phyloP scores from a whole-genome alignment of 2,329 filamentous ascomycete genomes.

The Venturia oleaginea region DNA sequence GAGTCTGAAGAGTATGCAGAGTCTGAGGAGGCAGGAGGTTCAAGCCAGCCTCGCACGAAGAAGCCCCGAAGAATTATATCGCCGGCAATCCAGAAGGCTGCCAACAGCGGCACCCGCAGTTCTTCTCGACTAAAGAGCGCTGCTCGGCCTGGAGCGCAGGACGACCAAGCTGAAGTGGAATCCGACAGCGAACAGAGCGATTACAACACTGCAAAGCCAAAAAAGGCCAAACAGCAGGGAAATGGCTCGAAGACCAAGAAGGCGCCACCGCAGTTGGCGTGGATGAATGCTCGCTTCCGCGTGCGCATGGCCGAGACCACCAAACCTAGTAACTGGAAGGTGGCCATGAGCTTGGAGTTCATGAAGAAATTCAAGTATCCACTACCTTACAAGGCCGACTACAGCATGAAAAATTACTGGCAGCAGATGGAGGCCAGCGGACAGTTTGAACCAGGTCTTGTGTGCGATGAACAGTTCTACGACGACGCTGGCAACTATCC shows the following conservation, averaged over 20 bases:
- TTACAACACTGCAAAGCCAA: background rate
- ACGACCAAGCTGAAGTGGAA: background rate
- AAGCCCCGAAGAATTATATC: background rate
- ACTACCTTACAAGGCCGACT: background rate
- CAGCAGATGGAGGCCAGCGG: background rate
- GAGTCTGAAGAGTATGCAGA: background rate
- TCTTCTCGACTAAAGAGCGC: background rate
- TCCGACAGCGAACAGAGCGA: background rate
- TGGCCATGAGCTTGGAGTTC: background rate
- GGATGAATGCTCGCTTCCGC: background rate
- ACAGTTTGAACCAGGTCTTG: background rate
- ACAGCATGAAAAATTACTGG: background rate
- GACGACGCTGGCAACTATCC: background rate
- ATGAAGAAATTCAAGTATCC: background rate
- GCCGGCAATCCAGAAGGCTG: background rate
- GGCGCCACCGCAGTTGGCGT: background rate
- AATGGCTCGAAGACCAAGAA: background rate
- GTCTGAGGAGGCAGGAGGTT: background rate
- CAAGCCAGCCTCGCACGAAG: background rate
- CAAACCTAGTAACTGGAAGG: background rate
- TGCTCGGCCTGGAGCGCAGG: background rate
- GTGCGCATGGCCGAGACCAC: background rate
- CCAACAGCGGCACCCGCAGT: background rate
- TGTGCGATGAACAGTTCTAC: background rate
- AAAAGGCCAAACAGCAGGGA: background rate